Base-by-base conservation (phyloP, 129 eudicot genomes). In the Lactuca sativa region DNA sequence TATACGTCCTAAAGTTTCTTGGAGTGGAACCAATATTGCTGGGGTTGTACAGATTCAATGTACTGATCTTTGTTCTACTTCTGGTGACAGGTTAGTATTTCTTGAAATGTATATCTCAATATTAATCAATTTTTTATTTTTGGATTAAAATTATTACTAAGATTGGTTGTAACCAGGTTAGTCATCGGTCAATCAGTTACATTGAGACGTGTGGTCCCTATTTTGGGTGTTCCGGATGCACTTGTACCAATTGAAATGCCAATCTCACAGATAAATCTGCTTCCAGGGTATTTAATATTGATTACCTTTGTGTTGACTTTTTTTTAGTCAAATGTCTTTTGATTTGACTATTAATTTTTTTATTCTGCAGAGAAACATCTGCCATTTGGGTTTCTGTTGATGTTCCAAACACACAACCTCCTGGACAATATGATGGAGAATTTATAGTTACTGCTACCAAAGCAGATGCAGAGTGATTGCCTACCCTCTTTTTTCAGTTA, bases 151-250 rank as follows among this genome's bases (percentile, higher is more conserved):
- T 18, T 64, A 53, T 38, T 51, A 71, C 57, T 56, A 55, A 52
- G 58, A n/a, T 43, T 72, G 63, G 41, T 48, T 70, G 8, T 77
- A 62, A 67, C 59, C 88, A 93, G 98, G 85, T 85, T 93, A 79
- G 73, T 78, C 62, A 74, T 76, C 54, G 95, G 88, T 54, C 80
- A 89, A 47, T 83, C 95, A 62, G 59, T 93, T 73, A 85, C 80
- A 56, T 36, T 93, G 73, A 76, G 98, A 71, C 92, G 85, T 36
- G 98, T 93, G 82, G 92, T 89, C 60, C 90, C 98, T 36, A 76
- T 93, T 32, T 78, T 93, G 69, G 98, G 98, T 75, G 96, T 93
- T 74, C 98, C 98, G 49, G 98, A 93, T 85, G 98, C 98, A 72
- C 98, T 93, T 65, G 98, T 93, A 52, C 96, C 98, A 31, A 77